These are phyloP conservation scores for Podila epigama DNA, from an alignment of 192 early-diverging fungal species.

Conservation along the genomic window DNA sequence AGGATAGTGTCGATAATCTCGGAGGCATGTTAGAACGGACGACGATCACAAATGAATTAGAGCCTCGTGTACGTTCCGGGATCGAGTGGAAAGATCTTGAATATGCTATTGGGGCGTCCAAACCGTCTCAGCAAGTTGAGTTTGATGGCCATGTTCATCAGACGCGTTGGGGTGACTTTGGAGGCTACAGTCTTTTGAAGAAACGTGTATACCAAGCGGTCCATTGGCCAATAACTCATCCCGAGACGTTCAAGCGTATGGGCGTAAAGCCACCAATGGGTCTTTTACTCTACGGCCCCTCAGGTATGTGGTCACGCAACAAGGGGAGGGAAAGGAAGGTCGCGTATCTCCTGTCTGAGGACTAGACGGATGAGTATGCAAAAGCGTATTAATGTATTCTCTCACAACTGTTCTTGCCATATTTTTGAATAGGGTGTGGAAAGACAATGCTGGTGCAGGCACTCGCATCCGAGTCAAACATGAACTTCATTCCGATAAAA, in stretches of 20 bases:
- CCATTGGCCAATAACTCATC: slow-evolving; percentile 61
- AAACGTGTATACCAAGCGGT: slow-evolving; percentile 64
- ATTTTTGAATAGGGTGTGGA: slow-evolving; percentile 80
- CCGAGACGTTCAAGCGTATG: slow-evolving; percentile 62
- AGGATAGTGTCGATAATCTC: neutral
- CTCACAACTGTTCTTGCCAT: neutral
- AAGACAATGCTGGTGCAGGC: slow-evolving; percentile 88
- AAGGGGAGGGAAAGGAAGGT: too few species aligned
- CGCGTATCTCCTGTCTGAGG: too few species aligned
- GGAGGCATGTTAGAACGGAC: neutral
- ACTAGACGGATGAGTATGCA: too few species aligned
- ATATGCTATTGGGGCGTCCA: slow-evolving; percentile 62
- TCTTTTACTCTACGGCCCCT: slow-evolving; percentile 89
- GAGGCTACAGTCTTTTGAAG: slow-evolving; percentile 77
- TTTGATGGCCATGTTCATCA: slow-evolving; percentile 63
- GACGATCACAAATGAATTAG: neutral
- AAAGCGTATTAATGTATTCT: too few species aligned
- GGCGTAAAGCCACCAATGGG: slow-evolving; percentile 82
- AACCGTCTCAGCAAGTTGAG: slow-evolving; percentile 70
- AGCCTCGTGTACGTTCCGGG: neutral
- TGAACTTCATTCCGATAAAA: slow-evolving; percentile 88
- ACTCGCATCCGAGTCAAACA: slow-evolving; percentile 72
- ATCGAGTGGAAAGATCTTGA: slow-evolving; percentile 54
- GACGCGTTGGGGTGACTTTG: slow-evolving; percentile 68
- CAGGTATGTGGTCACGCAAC: too few species aligned